Percentiles rank a stretch among this genome's conserved stretches.
Evolutionary conservation across 176 grass and related monocot genomes (phyloP).

Genomic region (Raddia guianensis): DNA sequence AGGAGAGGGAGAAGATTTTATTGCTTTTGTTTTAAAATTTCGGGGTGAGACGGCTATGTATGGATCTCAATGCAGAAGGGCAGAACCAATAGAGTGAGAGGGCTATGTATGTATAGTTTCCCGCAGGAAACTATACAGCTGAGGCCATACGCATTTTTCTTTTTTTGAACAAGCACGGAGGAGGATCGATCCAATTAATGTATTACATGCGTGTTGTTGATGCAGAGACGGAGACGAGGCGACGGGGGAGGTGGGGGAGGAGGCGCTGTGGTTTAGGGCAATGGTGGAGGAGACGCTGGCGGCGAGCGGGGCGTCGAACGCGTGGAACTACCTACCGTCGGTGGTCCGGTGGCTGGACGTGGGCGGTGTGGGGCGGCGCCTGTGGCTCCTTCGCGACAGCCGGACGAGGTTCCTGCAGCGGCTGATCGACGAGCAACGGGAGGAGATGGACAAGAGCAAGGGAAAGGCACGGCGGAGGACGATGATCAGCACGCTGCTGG

Average conservation of each 20-base stretch:
- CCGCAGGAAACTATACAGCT: too few relatives aligned
- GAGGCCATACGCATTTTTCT: too few relatives aligned
- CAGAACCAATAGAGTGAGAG: too few relatives aligned
- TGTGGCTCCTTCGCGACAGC: neutral
- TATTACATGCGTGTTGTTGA: neutral
- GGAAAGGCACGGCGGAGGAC: neutral
- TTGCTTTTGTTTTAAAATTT: too few relatives aligned
- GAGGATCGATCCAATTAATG: too few relatives aligned
- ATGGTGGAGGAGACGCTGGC: constrained; percentile 51
- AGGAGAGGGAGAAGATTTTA: too few relatives aligned
- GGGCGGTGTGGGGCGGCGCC: neutral
- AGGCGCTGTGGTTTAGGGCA: constrained; percentile 43
- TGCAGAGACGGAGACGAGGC: neutral
- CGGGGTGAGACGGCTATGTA: too few relatives aligned
- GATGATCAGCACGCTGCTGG: constrained; percentile 21
- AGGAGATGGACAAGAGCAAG: neutral
- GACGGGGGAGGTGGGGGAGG: constrained; percentile 26
- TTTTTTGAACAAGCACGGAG: too few relatives aligned
- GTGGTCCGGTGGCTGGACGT: constrained; percentile 33
- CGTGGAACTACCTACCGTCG: constrained; percentile 34
- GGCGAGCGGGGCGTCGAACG: constrained; percentile 25
- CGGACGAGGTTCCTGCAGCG: constrained; percentile 27
- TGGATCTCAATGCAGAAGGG: too few relatives aligned
- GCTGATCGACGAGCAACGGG: constrained; percentile 6
- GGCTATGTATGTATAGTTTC: too few relatives aligned